phyloP scores from a whole-genome alignment of 176 grass and related monocot genomes.

The Aegilops sharonensis region DNA sequence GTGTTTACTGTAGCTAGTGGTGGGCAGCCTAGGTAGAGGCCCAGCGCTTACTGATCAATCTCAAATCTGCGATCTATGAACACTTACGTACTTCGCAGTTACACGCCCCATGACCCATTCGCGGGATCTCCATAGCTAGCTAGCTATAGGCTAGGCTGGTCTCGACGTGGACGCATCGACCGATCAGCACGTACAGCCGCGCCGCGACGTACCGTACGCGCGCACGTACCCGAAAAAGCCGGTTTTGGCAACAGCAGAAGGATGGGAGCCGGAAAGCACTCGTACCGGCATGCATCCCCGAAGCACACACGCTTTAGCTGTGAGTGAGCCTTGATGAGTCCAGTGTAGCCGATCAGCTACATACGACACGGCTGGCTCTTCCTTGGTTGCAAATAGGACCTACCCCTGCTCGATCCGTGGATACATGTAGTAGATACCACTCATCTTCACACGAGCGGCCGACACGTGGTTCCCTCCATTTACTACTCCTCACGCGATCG shows the following conservation, averaged over 20 bases:
- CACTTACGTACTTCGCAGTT: background rate
- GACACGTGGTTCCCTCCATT: constrained; percentile 24
- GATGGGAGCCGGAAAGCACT: constrained; percentile 34
- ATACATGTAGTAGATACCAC: background rate
- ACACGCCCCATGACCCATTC: background rate
- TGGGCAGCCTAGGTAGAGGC: background rate
- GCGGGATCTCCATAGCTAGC: background rate
- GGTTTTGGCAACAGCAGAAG: constrained; percentile 30
- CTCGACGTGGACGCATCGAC: background rate
- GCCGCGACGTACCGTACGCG: background rate
- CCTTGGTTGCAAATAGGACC: constrained; percentile 21
- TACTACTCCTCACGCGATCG: background rate
- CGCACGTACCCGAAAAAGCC: background rate
- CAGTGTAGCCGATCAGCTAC: background rate
- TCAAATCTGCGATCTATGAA: background rate
- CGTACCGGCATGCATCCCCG: constrained; percentile 1
- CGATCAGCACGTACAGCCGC: background rate
- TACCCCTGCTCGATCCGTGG: background rate
- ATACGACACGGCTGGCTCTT: background rate
- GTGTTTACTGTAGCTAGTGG: background rate
- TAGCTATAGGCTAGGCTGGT: background rate
- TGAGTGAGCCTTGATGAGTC: background rate
- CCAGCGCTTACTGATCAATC: background rate
- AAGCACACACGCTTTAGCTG: background rate
- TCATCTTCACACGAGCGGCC: background rate